These are phyloP conservation scores for Haplosporangium sp. DNA, from an alignment of 371 early-diverging fungal species.

Conservation along the genomic window DNA sequence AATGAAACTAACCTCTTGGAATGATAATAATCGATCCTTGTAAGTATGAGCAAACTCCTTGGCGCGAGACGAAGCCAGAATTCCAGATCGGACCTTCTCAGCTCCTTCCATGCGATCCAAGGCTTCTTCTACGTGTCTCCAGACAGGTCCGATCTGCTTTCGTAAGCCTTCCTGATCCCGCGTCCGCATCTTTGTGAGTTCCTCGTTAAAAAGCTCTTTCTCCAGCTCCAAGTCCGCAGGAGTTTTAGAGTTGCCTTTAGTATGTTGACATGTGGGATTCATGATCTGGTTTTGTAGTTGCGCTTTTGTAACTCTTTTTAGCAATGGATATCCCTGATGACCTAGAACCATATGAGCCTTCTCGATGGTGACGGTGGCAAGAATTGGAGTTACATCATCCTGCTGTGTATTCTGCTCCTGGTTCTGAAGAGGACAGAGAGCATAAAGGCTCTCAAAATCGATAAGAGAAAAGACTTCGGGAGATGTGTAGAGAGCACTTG, in stretches of 20 bases:
- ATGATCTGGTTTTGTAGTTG: conserved; percentile 78
- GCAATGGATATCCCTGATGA: conserved; percentile 73
- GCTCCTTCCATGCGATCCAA: conserved; percentile 59
- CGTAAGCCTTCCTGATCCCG: conserved; percentile 57
- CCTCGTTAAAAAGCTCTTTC: conserved; percentile 74
- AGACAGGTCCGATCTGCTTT: conserved; percentile 60
- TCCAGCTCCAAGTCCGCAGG: conserved; percentile 81
- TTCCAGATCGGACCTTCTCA: conserved; percentile 48
- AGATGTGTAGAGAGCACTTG: conserved; percentile 50
- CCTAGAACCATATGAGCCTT: conserved; percentile 72
- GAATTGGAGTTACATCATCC: conserved; percentile 51
- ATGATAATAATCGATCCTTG: conserved; percentile 43
- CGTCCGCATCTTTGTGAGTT: conserved; percentile 57
- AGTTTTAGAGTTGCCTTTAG: conserved; percentile 70
- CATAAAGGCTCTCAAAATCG: conserved; percentile 57
- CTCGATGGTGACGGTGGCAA: conserved; percentile 63
- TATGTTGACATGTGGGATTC: conserved; percentile 79
- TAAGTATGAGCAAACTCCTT: conserved; percentile 55
- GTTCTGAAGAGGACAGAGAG: conserved; percentile 61
- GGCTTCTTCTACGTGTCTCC: conserved; percentile 63
- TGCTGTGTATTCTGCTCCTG: conserved; percentile 45
- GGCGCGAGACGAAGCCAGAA: conserved; percentile 42
- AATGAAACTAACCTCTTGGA: conserved; percentile 33
- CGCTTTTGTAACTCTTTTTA: conserved; percentile 78
- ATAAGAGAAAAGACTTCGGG: conserved; percentile 55